Evolutionary conservation across 495 filamentous ascomycete species (phyloP).

Genomic region (Penicillium canescens): DNA sequence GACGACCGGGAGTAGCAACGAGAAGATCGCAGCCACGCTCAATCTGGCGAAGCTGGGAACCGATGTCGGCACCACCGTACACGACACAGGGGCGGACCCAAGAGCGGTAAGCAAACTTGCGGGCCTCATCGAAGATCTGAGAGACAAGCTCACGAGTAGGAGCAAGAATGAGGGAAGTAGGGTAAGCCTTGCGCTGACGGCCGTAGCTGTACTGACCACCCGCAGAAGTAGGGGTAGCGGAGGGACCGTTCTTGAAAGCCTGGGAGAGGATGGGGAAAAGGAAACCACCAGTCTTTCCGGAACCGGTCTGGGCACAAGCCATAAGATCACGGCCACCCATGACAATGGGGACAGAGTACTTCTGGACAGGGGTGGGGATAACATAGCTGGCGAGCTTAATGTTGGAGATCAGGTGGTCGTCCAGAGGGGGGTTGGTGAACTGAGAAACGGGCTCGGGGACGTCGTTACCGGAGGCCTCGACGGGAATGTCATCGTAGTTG

Average conservation of each 20-base stretch:
- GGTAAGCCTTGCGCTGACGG: constrained; percentile 91
- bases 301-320: constrained; percentile 99
- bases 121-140: constrained; percentile 96
- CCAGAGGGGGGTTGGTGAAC: constrained; percentile 93
- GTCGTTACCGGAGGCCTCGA: constrained; percentile 92
- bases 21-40: constrained; percentile 97
- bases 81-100: constrained; percentile 99
- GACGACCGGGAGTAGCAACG: constrained; percentile 93
- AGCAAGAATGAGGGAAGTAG: constrained; percentile 91
- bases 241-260: constrained; percentile 86
- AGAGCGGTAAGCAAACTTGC: constrained; percentile 97
- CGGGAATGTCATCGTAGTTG: constrained; percentile 99
- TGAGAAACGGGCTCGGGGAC: constrained; percentile 87
- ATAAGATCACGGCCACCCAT: constrained; percentile 96
- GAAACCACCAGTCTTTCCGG: constrained; percentile 99
- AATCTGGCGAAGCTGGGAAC: constrained; percentile 93
- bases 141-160: constrained; percentile 97
- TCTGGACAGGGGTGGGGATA: constrained; percentile 92
- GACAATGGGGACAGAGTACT: constrained; percentile 97
- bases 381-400: constrained; percentile 93
- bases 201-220: constrained; percentile 68
- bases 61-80: constrained; percentile 98
- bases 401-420: constrained; percentile 87
- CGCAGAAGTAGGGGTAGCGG: constrained; percentile 54
- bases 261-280: constrained; percentile 97